Evolutionary conservation across 352 stramenopile genomes (phyloP), one percentile per base, ranked within the genome.

Genomic region (Phytophthora colocasiae): DNA sequence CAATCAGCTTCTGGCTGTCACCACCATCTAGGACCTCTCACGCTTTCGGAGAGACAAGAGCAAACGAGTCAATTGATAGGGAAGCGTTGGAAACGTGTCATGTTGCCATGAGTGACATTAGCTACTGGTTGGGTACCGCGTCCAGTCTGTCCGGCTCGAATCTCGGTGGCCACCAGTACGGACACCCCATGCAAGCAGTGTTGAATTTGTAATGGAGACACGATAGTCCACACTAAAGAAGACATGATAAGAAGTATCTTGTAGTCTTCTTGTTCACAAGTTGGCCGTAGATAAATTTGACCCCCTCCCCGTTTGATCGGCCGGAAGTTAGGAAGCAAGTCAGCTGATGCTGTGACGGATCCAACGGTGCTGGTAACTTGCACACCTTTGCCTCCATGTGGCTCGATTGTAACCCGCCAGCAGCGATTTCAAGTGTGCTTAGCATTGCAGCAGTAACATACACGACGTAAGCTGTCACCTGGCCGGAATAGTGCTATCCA

Each of bases 181-280:
- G 31, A 14, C 31, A 36, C 31, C 31, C 31, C 31, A 32, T 27
- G 26, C 3, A 27, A 43, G 26, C 38, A 9, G 38, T 32, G 53
- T 70, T 65, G 54, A 65, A 65, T 65, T n/a, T 69, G 54, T 60
- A 65, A 64, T 34, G 46, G 27, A 43, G 34, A 44, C 34, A 17
- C n/a, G 19, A 45, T 55, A 48, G 22, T 24, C 46, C 38, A 63
- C 51, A 36, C 60, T 68, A 63, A 62, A 56, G 40, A 62, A 45
- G 59, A 57, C 43, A 11, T 50, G 51, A 58, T 58, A 47, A 58
- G 51, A 38, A 49, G 8, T 22, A 36, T 17, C 9, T 36, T 11
- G 31, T 36, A 36, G 9, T 31, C 17, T 19, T 41, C 12, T 10
- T 36, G 8, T 39, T 22, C 9, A 36, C 7, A 45, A 4, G 12